These are phyloP conservation scores for Trichoderma gamsii DNA, from an alignment of 495 filamentous ascomycete species.

Conservation along the genomic window DNA sequence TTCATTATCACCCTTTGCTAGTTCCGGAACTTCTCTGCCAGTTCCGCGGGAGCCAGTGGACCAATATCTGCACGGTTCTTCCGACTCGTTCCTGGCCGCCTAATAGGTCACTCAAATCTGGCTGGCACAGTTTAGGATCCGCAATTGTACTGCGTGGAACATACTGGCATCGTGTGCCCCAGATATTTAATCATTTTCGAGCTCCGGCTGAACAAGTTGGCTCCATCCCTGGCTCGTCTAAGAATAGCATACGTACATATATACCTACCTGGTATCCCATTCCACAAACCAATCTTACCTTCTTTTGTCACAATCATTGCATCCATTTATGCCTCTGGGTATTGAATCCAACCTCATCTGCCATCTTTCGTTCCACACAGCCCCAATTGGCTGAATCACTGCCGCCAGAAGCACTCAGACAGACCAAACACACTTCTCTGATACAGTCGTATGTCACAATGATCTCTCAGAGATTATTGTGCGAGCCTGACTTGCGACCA, in stretches of 20 bases:
- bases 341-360: too few species aligned
- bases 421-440: too few species aligned
- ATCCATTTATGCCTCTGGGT: too few species aligned
- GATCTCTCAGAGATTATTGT: background rate
- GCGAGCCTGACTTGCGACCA: background rate
- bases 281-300: too few species aligned
- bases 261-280: too few species aligned
- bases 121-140: background rate
- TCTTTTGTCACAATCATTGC: too few species aligned
- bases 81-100: background rate
- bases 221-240: background rate
- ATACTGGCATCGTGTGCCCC: background rate
- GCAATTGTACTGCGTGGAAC: background rate
- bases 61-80: background rate
- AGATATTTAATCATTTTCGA: background rate
- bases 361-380: too few species aligned
- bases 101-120: background rate
- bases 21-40: background rate
- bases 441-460: background rate
- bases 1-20: background rate
- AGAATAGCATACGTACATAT: background rate
- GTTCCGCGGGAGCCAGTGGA: background rate
- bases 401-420: too few species aligned
- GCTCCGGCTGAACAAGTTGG: background rate
- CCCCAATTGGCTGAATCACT: too few species aligned